Conservation (phyloP, 2,329 filamentous ascomycete genomes). For the Sarocladium strictum region DNA sequence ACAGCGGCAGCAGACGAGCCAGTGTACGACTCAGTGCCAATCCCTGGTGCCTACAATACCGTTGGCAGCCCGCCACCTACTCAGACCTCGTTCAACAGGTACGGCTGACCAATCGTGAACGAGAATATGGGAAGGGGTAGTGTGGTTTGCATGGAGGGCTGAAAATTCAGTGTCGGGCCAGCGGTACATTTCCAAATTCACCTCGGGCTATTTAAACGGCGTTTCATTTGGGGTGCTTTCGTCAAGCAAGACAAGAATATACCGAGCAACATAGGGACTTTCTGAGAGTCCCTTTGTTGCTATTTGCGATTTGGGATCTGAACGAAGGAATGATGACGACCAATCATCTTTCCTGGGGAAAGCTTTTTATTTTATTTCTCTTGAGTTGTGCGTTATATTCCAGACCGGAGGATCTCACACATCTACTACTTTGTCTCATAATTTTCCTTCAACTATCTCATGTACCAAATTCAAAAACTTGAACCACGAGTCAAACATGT, state of each 20-base stretch:
- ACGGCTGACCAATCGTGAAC: slow-evolving; percentile 12
- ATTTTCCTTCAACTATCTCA: background rate
- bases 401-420: background rate
- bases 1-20: slow-evolving; percentile 69
- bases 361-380: slow-evolving; percentile 1
- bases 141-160: too few species aligned
- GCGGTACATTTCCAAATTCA: background rate
- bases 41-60: slow-evolving; percentile 73
- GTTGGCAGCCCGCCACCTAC: slow-evolving; percentile 44
- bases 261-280: background rate
- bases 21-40: slow-evolving; percentile 79
- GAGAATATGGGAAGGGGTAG: slow-evolving; percentile 13
- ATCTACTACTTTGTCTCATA: background rate
- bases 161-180: background rate
- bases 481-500: slow-evolving; percentile 1
- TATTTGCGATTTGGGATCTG: too few species aligned
- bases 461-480: background rate
- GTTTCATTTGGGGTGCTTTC: background rate
- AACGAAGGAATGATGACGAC: slow-evolving; percentile 2
- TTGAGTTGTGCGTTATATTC: background rate
- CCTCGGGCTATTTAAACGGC: background rate
- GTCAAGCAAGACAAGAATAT: slow-evolving; percentile 20
- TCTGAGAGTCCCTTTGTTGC: background rate
- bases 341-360: slow-evolving; percentile 7
- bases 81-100: slow-evolving; percentile 33